Percentiles rank a stretch among this genome's conserved stretches.
These are phyloP conservation scores for Plasmodium inui DNA, from an alignment of 169 alveolate species.

Conservation along the genomic window DNA sequence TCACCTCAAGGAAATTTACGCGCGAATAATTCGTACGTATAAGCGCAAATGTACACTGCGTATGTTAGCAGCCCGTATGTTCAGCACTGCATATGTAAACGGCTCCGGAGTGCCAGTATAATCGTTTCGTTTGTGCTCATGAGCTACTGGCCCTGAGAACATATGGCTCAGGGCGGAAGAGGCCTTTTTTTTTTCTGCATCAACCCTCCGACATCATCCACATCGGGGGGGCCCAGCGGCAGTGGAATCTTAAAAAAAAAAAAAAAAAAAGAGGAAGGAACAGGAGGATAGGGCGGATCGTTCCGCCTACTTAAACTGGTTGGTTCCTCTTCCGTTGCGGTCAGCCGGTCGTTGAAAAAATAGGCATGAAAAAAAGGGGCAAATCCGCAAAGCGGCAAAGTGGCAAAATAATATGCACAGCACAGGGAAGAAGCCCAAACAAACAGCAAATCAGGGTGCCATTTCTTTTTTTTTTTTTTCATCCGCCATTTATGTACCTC, in stretches of 20 bases:
- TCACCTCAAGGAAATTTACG: not conserved
- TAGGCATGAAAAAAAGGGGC: not conserved
- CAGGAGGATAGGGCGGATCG: not conserved
- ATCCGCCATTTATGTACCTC: not conserved
- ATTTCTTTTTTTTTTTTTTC: no score
- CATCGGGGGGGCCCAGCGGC: not conserved
- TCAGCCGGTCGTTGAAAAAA: not conserved
- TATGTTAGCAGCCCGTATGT: not conserved
- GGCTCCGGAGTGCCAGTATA: not conserved
- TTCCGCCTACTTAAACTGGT: not conserved
- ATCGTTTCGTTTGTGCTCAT: not conserved
- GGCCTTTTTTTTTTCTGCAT: not conserved
- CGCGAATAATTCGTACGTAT: not conserved
- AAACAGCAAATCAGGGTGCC: not conserved
- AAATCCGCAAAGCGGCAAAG: not conserved
- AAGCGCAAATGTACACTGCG: not conserved
- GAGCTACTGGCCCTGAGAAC: not conserved
- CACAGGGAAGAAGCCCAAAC: not conserved
- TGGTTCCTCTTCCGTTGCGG: not conserved
- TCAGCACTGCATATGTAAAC: not conserved
- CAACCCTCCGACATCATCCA: not conserved
- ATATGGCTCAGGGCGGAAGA: not conserved
- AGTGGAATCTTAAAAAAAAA: not conserved
- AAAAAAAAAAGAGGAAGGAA: no score
- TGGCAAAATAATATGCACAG: not conserved